Conservation (phyloP, 1,284 basidiomycete species). For the Irpex lacteus region DNA sequence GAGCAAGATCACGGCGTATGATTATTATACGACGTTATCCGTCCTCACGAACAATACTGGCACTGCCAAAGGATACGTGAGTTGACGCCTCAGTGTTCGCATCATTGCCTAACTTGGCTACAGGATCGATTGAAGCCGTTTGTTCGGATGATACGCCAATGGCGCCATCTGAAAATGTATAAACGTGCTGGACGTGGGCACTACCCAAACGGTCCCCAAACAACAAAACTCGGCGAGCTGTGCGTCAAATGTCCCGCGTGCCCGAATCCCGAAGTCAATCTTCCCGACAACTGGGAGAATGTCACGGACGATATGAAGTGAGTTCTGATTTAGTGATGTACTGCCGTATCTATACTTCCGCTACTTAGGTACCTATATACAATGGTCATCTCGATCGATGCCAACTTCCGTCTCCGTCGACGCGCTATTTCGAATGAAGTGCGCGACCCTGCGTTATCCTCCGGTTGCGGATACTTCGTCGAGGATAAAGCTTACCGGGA, state of each 20-base stretch:
- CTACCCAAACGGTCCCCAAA: constrained; percentile 5
- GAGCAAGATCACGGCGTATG: constrained; percentile 11
- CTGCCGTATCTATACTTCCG: too few species aligned
- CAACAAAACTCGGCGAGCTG: constrained; percentile 1
- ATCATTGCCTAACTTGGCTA: not conserved
- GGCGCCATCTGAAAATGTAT: constrained; percentile 9
- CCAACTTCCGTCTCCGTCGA: constrained; percentile 8
- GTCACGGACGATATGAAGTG: constrained; percentile 5
- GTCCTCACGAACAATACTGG: constrained; percentile 6
- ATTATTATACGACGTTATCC: constrained; percentile 8
- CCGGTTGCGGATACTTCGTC: constrained; percentile 21
- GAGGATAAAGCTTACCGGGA: constrained; percentile 20
- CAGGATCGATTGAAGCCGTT: constrained; percentile 13
- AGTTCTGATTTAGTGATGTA: constrained; percentile 10
- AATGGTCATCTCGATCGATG: constrained; percentile 4
- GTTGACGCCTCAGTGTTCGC: not conserved
- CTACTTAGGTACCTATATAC: constrained; percentile 7
- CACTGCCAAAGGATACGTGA: not conserved
- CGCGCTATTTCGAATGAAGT: not conserved
- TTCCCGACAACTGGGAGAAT: constrained; percentile 5
- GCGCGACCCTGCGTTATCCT: not conserved
- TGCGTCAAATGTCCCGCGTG: constrained; percentile 8
- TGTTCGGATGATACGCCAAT: constrained; percentile 1
- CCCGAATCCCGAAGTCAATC: constrained; percentile 2
- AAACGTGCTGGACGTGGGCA: constrained; percentile 12